A percentile compares a stretch with the other conserved stretches of the same genome.
Conservation (phyloP, 352 stramenopile genomes). For the Achlya hypogyna region DNA sequence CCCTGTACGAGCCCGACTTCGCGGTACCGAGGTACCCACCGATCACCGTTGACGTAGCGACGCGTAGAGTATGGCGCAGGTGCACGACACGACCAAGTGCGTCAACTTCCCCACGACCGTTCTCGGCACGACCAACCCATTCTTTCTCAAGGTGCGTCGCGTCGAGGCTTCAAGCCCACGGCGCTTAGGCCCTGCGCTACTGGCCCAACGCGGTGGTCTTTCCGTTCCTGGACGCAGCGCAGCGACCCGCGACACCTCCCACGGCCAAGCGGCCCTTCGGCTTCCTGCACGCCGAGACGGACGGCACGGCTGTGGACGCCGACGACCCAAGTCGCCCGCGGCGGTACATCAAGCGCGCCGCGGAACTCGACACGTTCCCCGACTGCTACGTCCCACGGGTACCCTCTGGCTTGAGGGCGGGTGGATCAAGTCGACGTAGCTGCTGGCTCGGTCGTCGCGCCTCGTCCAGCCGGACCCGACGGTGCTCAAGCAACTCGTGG, state of each 20-base stretch:
- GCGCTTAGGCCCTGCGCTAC: constrained; percentile 41
- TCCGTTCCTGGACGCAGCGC: constrained; percentile 45
- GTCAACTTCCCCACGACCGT: constrained; percentile 55
- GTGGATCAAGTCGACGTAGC: constrained; percentile 24
- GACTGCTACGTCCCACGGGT: constrained; percentile 33
- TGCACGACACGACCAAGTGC: constrained; percentile 13
- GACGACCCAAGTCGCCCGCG: constrained; percentile 11
- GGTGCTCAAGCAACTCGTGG: constrained; percentile 59
- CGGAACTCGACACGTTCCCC: constrained; percentile 33
- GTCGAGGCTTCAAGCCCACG: neutral
- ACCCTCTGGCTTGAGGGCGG: constrained; percentile 1
- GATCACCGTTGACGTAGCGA: constrained; percentile 34
- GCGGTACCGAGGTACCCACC: neutral
- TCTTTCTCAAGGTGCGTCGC: constrained; percentile 75
- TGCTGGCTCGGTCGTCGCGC: constrained; percentile 49
- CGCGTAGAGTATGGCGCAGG: constrained; percentile 1
- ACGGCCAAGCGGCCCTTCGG: neutral
- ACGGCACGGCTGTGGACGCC: neutral
- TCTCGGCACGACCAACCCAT: constrained; percentile 78
- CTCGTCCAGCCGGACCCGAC: constrained; percentile 47
- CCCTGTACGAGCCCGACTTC: constrained; percentile 80
- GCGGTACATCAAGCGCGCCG: constrained; percentile 50
- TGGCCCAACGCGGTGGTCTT: constrained; percentile 79
- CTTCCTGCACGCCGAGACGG: neutral
- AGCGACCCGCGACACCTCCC: neutral